Evolutionary conservation across 257 asterid genomes (phyloP), one percentile per base, ranked within the genome.

Genomic region (Nicotiana tabacum): DNA sequence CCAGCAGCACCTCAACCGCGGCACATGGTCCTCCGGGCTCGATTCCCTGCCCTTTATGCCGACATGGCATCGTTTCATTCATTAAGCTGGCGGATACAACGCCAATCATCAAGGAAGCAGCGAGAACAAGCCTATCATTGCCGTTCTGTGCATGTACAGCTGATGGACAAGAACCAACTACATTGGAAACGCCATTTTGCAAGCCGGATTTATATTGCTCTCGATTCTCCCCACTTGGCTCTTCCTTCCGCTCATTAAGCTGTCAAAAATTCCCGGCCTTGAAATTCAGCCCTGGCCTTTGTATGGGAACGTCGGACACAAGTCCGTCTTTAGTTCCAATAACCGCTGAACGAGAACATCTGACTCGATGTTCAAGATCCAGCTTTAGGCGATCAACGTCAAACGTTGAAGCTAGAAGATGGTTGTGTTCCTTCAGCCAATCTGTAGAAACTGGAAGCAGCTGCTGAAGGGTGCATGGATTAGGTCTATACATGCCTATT

Each of bases 21-120:
- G 82, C 87, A 62, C 90, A 86, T 3, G 94, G 95, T 5, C 95
- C 95, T 4, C 92, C 93, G 1, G 98, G 98, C 33, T 92, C 97
- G 48, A 91, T 94, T 66, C 88, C 98, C 24, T 94, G 98, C 76
- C 97, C 98, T 21, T 85, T 94, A n/a, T 94, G 98, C 85, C 91
- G 98, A 21, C 93, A 89, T 6, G 98, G 98, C 81, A 92, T 94
- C 78, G 89, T 92, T 70, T 91, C 96, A 27, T 94, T 94, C 32
- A 30, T 48, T 16, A 94, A 90, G 84, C 98, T 94, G 7, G 90
- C 88, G 16, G 83, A 86, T 82, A 91, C 96, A 16, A 85, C 27
- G 66, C 83, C 95, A 30, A 39, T 86, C 48, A 80, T 74, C 80
- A 94, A 91, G 82, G 98, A 89, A 76, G 84, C 88, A 24, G 82